phyloP scores from a whole-genome alignment of 345 rosid genomes.

The Eucalyptus dawsonii region DNA sequence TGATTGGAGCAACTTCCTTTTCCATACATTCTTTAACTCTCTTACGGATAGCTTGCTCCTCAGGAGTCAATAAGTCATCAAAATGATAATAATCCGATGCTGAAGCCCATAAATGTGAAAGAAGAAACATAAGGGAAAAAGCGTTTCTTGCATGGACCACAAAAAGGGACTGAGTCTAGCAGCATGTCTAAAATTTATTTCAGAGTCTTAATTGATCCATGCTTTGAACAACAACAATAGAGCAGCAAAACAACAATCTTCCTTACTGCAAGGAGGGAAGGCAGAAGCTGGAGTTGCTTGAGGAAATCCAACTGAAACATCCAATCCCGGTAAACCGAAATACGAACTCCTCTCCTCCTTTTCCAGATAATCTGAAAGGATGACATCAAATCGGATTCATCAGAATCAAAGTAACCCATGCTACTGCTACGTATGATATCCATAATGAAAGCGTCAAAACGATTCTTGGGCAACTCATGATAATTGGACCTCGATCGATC shows the following conservation, averaged over 20 bases:
- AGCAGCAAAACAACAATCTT: neutral
- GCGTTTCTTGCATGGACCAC: neutral
- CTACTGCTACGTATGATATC: neutral
- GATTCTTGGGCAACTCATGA: neutral
- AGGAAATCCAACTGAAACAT: slow-evolving; percentile 78
- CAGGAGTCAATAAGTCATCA: slow-evolving; percentile 66
- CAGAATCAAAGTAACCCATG: neutral
- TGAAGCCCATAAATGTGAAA: slow-evolving; percentile 9
- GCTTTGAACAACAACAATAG: neutral
- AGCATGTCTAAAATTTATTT: neutral
- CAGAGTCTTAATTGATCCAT: neutral
- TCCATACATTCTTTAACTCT: slow-evolving; percentile 86
- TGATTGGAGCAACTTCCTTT: slow-evolving; percentile 83
- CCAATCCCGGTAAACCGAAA: slow-evolving; percentile 21
- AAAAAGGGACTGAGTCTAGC: neutral
- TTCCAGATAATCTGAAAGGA: neutral
- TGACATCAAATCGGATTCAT: neutral
- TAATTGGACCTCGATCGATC: neutral
- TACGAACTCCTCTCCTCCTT: neutral
- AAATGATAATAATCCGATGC: slow-evolving; percentile 79
- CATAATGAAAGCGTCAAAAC: neutral
- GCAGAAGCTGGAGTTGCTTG: slow-evolving; percentile 88
- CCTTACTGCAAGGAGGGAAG: slow-evolving; percentile 77
- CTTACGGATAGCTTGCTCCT: slow-evolving; percentile 52
- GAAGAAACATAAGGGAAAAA: neutral